Base-by-base conservation (phyloP, 139 green algal species). In the Closterium sp. region DNA sequence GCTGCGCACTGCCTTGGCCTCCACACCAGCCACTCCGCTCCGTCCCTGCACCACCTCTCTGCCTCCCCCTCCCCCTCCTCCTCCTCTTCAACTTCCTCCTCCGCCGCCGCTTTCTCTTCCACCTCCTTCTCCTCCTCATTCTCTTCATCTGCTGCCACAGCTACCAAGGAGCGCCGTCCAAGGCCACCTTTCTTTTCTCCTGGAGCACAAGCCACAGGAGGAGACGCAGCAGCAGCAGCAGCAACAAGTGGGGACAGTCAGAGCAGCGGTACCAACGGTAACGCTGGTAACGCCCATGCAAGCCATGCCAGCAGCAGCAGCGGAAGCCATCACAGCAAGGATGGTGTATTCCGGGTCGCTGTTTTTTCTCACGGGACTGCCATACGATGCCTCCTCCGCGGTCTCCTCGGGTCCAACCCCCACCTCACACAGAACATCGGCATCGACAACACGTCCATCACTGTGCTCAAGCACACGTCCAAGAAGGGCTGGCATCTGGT, bases 301-400 rank as follows among this genome's bases (percentile, higher is more conserved):
- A 84, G 69, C 28, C 3, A 7, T 31, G 69, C 4, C 3, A 31
- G 69, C 81, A 33, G 81, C 81, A 34, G 81, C 81, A 86, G 5
- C 4, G 30, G 30, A 12, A 86, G n/a, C 81, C n/a, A 33, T 28
- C 3, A 23, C 4, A 86, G 25, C 16, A 8, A 23, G 35, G 10
- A 33, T 23, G 33, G 64, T 33, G 84, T 89, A 6, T 55, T 43
- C 10, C 84, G 89, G 5, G 91, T 93, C 9, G 36, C 38, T 1
- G 10, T 94, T 10, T 93, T 94, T 10, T 87, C 88, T 4, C 91
- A 94, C 69, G 91, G 88, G 0, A 94, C 87, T 9, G 84, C 91
- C 16, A 94, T 94, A 88, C 93, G 93, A 1, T 94, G 91, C 55
- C 33, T 94, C 12, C 91, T 94, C 32, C 69, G 88, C 16, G 89